Conservation (phyloP, 2,329 filamentous ascomycete genomes). For the Colletotrichum echinochloae region DNA sequence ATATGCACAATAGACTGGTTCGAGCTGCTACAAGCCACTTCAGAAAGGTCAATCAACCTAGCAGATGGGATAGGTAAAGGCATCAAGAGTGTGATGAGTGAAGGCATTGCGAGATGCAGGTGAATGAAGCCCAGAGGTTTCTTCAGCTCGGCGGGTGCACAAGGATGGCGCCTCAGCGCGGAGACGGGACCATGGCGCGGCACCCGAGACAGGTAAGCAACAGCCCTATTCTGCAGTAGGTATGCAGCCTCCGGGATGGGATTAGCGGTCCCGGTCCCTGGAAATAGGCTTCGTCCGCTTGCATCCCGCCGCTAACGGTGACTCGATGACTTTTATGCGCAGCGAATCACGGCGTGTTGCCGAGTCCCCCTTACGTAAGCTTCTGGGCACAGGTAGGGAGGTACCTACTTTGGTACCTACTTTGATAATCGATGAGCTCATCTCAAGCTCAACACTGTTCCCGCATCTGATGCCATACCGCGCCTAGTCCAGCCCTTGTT, state of each 20-base stretch:
- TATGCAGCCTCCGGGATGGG: not conserved
- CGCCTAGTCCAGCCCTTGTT: not conserved
- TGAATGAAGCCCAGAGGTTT: too few species aligned
- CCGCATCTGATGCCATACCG: not conserved
- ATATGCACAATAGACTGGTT: not conserved
- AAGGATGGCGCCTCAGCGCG: slow-evolving; percentile 2
- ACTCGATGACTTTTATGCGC: slow-evolving; percentile 36
- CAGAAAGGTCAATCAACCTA: not conserved
- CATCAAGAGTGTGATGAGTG: not conserved
- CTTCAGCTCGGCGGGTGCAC: slow-evolving; percentile 15
- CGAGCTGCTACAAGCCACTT: not conserved
- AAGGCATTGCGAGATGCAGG: not conserved
- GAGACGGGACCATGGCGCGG: too few species aligned
- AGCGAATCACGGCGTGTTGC: slow-evolving; percentile 30
- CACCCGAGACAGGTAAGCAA: not conserved
- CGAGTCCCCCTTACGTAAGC: too few species aligned
- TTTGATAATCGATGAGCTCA: slow-evolving; percentile 33
- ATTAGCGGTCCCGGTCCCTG: slow-evolving; percentile 15
- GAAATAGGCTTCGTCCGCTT: not conserved
- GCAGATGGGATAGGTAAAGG: too few species aligned
- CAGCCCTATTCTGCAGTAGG: not conserved
- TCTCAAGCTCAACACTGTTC: slow-evolving; percentile 6
- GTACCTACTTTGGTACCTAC: too few species aligned
- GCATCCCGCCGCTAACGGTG: slow-evolving; percentile 29
- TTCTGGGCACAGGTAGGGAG: too few species aligned